These are phyloP conservation scores for Warburgia ugandensis DNA, from an alignment of 164 flowering plant genomes.

Conservation along the genomic window DNA sequence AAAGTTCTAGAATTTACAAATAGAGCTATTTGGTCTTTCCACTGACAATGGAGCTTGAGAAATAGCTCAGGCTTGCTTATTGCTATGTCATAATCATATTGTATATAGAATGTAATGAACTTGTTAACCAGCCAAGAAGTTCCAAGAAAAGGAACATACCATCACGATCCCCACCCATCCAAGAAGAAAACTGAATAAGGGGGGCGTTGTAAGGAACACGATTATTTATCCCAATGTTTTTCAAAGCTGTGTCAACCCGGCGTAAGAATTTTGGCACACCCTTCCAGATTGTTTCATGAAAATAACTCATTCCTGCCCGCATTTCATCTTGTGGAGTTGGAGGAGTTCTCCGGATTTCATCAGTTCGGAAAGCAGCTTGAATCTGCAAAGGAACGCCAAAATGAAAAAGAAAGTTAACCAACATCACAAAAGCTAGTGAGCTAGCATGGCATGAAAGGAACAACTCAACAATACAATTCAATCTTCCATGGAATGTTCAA, in stretches of 20 bases:
- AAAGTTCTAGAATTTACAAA: no score
- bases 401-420: background rate
- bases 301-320: constrained; percentile 99
- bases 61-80: no score
- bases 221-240: constrained; percentile 89
- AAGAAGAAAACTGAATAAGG: constrained; percentile 90
- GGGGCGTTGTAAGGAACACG: constrained; percentile 98
- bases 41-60: no score
- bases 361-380: constrained; percentile 98
- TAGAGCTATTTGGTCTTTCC: no score
- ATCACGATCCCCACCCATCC: constrained; percentile 99
- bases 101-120: constrained; percentile 1
- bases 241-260: constrained; percentile 95
- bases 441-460: no score
- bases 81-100: no score
- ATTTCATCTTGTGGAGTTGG: constrained; percentile 99
- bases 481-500: no score
- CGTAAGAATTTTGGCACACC: constrained; percentile 94
- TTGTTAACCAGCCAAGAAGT: background rate
- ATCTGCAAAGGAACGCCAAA: constrained; percentile 41
- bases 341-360: constrained; percentile 92
- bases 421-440: background rate
- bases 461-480: no score
- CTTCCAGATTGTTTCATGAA: constrained; percentile 98
- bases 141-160: constrained; percentile 36